These are phyloP conservation scores for Tricholoma saponaceum DNA, from an alignment of 768 basidiomycete species.

Conservation along the genomic window DNA sequence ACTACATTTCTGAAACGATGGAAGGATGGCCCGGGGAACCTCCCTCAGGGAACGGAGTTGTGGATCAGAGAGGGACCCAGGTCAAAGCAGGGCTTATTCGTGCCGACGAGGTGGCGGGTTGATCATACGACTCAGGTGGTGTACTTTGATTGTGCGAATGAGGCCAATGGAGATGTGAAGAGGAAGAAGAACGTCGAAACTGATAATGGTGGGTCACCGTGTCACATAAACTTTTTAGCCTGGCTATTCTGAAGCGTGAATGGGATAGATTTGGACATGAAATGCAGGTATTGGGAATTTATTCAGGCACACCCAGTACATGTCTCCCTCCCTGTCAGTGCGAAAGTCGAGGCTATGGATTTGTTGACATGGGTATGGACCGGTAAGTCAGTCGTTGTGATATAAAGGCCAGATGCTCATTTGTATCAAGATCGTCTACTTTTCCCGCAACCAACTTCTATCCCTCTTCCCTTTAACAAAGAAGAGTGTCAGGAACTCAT, in stretches of 20 bases:
- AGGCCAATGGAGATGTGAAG: conserved; percentile 21
- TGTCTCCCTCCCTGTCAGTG: conserved; percentile 46
- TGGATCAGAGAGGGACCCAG: conserved; percentile 52
- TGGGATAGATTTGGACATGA: conserved; percentile 61
- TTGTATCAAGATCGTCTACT: conserved; percentile 55
- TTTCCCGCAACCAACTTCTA: conserved; percentile 49
- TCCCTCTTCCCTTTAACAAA: conserved; percentile 65
- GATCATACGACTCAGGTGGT: conserved; percentile 58
- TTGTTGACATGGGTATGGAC: conserved; percentile 78
- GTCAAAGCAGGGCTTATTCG: conserved; percentile 15
- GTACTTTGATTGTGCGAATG: conserved; percentile 38
- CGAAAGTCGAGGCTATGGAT: conserved; percentile 67
- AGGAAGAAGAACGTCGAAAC: conserved; percentile 19
- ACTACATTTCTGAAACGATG: conserved; percentile 30
- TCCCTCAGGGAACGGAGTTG: conserved; percentile 42
- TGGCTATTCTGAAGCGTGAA: background rate
- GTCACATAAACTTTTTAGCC: background rate
- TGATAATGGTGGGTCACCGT: conserved; percentile 40
- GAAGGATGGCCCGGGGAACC: conserved; percentile 31
- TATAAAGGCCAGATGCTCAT: background rate
- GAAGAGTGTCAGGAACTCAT: conserved; percentile 76
- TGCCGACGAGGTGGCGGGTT: conserved; percentile 52
- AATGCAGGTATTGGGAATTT: conserved; percentile 79
- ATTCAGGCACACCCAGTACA: conserved; percentile 79
- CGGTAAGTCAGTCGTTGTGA: conserved; percentile 30